Base-by-base conservation (phyloP, 805 yeast genomes). In the Ogataea henricii region DNA sequence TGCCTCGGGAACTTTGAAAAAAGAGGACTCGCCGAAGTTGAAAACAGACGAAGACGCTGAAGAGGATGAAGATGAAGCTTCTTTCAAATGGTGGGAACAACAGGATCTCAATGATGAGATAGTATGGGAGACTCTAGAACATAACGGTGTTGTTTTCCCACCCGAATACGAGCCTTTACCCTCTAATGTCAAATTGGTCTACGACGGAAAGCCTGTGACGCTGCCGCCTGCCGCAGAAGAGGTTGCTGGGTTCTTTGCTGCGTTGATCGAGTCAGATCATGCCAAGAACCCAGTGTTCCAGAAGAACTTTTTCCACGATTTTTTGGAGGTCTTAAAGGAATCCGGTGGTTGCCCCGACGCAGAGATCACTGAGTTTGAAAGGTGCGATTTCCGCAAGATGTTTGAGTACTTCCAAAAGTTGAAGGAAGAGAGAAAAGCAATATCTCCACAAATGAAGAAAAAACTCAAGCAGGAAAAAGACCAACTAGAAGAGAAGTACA, bases 171-270 rank as follows among this genome's bases (percentile, higher is more conserved):
- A 85, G 62, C 90, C 94, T 3, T 69, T 92, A 37, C 98, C 98
- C 0, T 70, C 79, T 4, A 77, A 80, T 58, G 87, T 91, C 33
- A 88, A 86, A 61, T 58, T 92, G 45, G 76, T 79, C 49, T 91
- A 92, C 60, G 85, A 86, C 56, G 89, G 88, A 0, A 75, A 79
- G 54, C 87, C 94, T 0, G 91, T 91, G 0, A 72, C 72, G 23
- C 72, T 92, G 48, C 92, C 96, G 1, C 69, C 72, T 1, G 87
- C 76, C 47, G 97, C 97, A 2, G 99, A 92, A 68, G 98, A 92
- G 66, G 97, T 92, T 29, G 98, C 97, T 0, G 97, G 97, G 0
- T 92, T 90, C 62, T 92, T 77, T 66, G 98, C 86, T 8, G 96
- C 96, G 5, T 76, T 92, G 81, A 53, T 91, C 37, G 90, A 88